Percentiles rank a stretch among this genome's conserved stretches.
Evolutionary conservation across 2,329 filamentous ascomycete genomes (phyloP).

Genomic region (Talaromyces sp.): DNA sequence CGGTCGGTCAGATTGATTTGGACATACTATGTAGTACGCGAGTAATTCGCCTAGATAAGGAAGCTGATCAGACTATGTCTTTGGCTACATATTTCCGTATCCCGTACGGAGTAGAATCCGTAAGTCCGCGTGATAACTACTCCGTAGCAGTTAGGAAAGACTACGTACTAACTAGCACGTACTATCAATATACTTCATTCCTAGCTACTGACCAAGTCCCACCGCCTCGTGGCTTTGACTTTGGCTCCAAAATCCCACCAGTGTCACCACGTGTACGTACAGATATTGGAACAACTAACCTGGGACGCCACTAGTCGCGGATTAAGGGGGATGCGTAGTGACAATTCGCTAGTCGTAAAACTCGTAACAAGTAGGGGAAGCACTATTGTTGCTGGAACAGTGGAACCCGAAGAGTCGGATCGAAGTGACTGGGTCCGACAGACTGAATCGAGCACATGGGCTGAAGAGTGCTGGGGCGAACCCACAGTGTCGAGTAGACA

Average conservation of each 20-base stretch:
- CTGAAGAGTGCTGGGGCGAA: neutral
- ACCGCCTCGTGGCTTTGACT: constrained; percentile 13
- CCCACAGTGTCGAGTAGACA: neutral
- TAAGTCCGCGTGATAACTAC: neutral
- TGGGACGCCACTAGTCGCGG: neutral
- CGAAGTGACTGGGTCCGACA: neutral
- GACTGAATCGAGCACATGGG: neutral
- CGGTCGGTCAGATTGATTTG: neutral
- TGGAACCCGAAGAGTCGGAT: neutral
- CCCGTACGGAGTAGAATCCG: neutral
- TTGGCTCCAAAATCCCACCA: neutral
- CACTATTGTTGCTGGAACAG: neutral
- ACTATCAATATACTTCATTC: neutral
- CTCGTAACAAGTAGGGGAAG: neutral
- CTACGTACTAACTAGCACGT: neutral
- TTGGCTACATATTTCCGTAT: neutral
- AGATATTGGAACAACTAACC: neutral
- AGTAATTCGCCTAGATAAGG: neutral
- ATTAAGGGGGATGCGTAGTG: neutral
- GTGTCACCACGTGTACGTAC: neutral
- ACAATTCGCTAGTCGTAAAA: neutral
- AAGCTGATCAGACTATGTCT: neutral
- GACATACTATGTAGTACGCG: neutral
- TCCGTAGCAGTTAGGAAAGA: neutral
- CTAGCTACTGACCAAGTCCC: neutral